Evolutionary conservation across 768 basidiomycete genomes (phyloP), one percentile per base, ranked within the genome.

Genomic region (Leccinum incarnatum): DNA sequence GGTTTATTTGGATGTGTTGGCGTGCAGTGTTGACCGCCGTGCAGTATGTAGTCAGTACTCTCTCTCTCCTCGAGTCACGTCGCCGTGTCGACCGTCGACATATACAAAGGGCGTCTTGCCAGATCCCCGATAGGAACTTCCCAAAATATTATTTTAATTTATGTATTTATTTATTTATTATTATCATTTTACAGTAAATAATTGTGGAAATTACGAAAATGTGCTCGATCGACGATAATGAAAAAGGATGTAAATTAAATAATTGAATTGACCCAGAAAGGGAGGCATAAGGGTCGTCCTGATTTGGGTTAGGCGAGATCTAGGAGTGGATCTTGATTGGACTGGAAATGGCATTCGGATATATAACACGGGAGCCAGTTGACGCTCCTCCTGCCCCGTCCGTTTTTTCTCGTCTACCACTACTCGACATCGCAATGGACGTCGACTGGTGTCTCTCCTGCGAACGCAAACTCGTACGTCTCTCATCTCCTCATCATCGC

Each of bases 361-460:
- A 65, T 74, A 73, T 72, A 72, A 72, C 61, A 61, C 63, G 61
- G 60, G 53, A 56, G 52, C 42, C 12, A n/a, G 19, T 29, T 55
- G 34, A 53, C 42, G 11, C 47, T 45, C 25, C 50, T 53, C 49
- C 55, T 66, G 55, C 61, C 62, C 69, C 58, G 55, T 57, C 57
- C 55, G 49, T 23, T 62, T 69, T 69, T 61, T 56, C 50, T 58
- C 25, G 36, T 56, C n/a, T 45, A 29, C 5, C 42, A 23, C 21
- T 29, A 23, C 19, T 42, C 51, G 30, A 15, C 46, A 11, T 3
- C 48, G 71, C 74, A 65, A 83, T 87, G 80, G 87, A 88, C 73
- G 79, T 81, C 63, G 82, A 88, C 76, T 88, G 85, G 85, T 91
- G 88, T 70, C 76, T 89, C 63, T 76, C 78, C 56, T 91, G 88